These are phyloP conservation scores for Fusarium hainanense DNA, from an alignment of 2,329 filamentous ascomycete species.

Conservation along the genomic window DNA sequence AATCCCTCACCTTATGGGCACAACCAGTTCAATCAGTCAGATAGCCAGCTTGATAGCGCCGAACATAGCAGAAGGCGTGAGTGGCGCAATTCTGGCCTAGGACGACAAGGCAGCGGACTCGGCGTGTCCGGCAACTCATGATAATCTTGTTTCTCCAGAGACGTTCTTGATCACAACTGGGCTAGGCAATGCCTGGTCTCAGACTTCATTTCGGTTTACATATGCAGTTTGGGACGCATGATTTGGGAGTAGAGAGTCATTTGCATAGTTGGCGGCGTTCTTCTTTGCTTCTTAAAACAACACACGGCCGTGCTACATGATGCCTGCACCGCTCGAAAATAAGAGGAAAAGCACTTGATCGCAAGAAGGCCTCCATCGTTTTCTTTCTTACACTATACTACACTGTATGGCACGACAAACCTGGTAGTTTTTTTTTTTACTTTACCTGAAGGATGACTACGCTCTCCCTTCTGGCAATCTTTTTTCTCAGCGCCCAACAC, in stretches of 20 bases:
- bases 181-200: slow-evolving; percentile 23
- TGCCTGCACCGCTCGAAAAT: slow-evolving; percentile 19
- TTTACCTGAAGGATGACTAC: background rate
- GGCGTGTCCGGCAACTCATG: slow-evolving; percentile 61
- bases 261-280: slow-evolving; percentile 56
- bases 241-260: slow-evolving; percentile 50
- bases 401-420: slow-evolving; percentile 38
- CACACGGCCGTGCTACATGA: slow-evolving; percentile 22
- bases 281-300: slow-evolving; percentile 39
- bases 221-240: slow-evolving; percentile 45
- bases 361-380: slow-evolving; percentile 29
- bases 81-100: slow-evolving; percentile 69
- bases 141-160: slow-evolving; percentile 36
- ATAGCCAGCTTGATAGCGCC: slow-evolving; percentile 54
- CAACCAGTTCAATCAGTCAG: slow-evolving; percentile 58
- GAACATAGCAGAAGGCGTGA: slow-evolving; percentile 61
- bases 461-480: slow-evolving; percentile 18
- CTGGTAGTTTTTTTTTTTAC: slow-evolving; percentile 38
- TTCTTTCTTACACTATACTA: background rate
- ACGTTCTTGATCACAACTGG: slow-evolving; percentile 33
- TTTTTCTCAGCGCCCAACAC: slow-evolving; percentile 20
- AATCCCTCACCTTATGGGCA: slow-evolving; percentile 58
- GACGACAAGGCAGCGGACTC: slow-evolving; percentile 61
- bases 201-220: slow-evolving; percentile 36
- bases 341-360: slow-evolving; percentile 33